These are phyloP conservation scores for Neofusicoccum ribis DNA, from an alignment of 2,329 filamentous ascomycete genomes.

Conservation along the genomic window DNA sequence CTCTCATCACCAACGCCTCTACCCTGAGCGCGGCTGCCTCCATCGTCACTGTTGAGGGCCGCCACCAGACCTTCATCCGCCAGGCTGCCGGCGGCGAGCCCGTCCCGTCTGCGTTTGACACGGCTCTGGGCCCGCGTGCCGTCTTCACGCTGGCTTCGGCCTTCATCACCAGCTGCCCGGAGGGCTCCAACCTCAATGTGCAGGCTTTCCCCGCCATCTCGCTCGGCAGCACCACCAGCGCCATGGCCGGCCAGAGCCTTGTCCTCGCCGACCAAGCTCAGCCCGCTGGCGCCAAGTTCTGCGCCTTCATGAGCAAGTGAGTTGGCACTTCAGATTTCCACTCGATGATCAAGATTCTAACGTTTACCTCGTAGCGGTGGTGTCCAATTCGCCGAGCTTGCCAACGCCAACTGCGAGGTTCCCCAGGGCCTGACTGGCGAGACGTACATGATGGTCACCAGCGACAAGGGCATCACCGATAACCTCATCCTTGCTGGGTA, in stretches of 20 bases:
- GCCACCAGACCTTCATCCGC: constrained; percentile 73
- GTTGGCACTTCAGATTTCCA: constrained; percentile 32
- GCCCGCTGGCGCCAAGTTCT: constrained; percentile 55
- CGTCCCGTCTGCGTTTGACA: constrained; percentile 70
- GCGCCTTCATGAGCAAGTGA: constrained; percentile 66
- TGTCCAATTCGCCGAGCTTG: constrained; percentile 57
- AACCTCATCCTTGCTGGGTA: constrained; percentile 63
- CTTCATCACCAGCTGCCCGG: constrained; percentile 71
- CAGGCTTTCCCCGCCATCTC: constrained; percentile 61
- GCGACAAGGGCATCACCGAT: constrained; percentile 35
- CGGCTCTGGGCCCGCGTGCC: constrained; percentile 65
- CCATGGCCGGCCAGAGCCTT: constrained; percentile 35
- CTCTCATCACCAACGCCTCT: constrained; percentile 59
- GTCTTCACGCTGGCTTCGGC: constrained; percentile 73
- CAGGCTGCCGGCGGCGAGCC: constrained; percentile 58
- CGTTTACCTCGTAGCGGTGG: constrained; percentile 26
- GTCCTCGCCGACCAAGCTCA: constrained; percentile 38
- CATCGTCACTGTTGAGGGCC: constrained; percentile 71
- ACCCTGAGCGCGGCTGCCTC: constrained; percentile 67
- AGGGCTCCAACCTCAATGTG: constrained; percentile 62
- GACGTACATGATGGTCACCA: constrained; percentile 68
- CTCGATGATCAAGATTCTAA: constrained; percentile 26
- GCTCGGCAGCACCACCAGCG: constrained; percentile 32
- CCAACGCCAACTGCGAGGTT: constrained; percentile 58
- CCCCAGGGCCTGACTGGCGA: constrained; percentile 64